Percentiles rank a stretch among this genome's conserved stretches.
These are phyloP conservation scores for Bipolaris oryzae DNA, from an alignment of 2,329 filamentous ascomycete species.

Conservation along the genomic window DNA sequence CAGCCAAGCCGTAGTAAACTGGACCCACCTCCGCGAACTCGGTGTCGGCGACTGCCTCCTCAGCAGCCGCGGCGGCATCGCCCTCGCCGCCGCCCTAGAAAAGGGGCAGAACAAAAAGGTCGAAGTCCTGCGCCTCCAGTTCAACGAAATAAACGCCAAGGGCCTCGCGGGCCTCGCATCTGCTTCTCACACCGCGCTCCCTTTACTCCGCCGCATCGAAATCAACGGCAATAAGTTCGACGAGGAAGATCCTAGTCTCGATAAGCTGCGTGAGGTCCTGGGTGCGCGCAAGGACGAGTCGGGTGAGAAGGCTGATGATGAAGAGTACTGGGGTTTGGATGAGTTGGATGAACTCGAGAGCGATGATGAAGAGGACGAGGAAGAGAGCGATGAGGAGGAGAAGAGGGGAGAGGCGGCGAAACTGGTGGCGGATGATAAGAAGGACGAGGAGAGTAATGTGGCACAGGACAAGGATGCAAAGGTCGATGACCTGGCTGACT, in stretches of 20 bases:
- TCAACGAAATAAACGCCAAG: conserved; percentile 86
- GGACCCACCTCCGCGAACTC: conserved; percentile 79
- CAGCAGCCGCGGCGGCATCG: conserved; percentile 74
- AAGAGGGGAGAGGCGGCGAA: conserved; percentile 62
- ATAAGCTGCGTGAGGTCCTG: conserved; percentile 68
- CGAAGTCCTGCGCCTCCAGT: conserved; percentile 82
- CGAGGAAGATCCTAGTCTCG: conserved; percentile 79
- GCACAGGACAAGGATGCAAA: conserved; percentile 73
- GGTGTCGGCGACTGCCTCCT: conserved; percentile 89
- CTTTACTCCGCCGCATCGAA: conserved; percentile 82
- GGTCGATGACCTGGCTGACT: conserved; percentile 79
- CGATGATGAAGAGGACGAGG: conserved; percentile 79
- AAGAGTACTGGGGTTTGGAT: conserved; percentile 60
- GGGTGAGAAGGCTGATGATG: conserved; percentile 57
- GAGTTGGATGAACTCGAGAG: conserved; percentile 81
- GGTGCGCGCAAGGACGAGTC: conserved; percentile 74
- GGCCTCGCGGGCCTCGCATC: conserved; percentile 74
- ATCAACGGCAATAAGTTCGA: conserved; percentile 95
- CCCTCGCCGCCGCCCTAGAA: conserved; percentile 74
- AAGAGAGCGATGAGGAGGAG: conserved; percentile 71
- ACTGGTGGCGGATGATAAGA: conserved; percentile 71
- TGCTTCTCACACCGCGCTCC: conserved; percentile 70
- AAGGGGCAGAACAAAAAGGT: conserved; percentile 79
- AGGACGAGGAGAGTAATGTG: conserved; percentile 76
- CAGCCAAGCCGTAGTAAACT: conserved; percentile 73